Evolutionary conservation across 352 stramenopile species (phyloP), one percentile per base, ranked within the genome.

Genomic region (Phytophthora macrochlamydospora): DNA sequence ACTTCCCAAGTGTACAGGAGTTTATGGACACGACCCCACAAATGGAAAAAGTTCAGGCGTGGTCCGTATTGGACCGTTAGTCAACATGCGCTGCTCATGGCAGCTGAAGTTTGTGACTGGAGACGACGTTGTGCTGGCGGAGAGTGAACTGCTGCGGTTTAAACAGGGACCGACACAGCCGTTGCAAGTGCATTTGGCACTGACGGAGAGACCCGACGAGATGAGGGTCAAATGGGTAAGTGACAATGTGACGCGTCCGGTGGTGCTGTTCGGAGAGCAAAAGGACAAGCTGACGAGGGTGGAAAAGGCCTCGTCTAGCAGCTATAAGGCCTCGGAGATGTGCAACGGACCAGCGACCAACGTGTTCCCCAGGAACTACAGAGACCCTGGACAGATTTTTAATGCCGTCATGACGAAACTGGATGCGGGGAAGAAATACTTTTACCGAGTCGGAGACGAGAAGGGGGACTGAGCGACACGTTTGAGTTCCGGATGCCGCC

Each of bases 181-280:
- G 4, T 56, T 83, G 49, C 79, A 85, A 35, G 44, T 81, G 33
- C 74, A 81, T 57, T 51, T 85, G 29, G 63, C 77, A 4, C 56
- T 79, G 4, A 83, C 77, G 28, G 44, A 65, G 9, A 71, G 72
- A 9, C 4, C 46, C 1, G 71, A 69, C 13, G 59, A 83, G 58
- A 87, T 90, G 74, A 65, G 78, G 13, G 76, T 90, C 44, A 76
- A 78, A 46, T 90, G 81, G 81, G 72, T 78, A 18, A 87, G 78
- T 56, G 76, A 52, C 35, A 58, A 70, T 31, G 74, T 87, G n/a
- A 55, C 56, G 7, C 59, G 62, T 14, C 76, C 78, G 8, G 59
- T 76, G 12, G 78, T 90, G 56, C 46, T 63, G 12, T 86, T 78
- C 48, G 74, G 76, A 28, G 65, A 69, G 30, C 14, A 65, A 8